Conservation (phyloP, 768 basidiomycete genomes). For the Auriculariales sp. region DNA sequence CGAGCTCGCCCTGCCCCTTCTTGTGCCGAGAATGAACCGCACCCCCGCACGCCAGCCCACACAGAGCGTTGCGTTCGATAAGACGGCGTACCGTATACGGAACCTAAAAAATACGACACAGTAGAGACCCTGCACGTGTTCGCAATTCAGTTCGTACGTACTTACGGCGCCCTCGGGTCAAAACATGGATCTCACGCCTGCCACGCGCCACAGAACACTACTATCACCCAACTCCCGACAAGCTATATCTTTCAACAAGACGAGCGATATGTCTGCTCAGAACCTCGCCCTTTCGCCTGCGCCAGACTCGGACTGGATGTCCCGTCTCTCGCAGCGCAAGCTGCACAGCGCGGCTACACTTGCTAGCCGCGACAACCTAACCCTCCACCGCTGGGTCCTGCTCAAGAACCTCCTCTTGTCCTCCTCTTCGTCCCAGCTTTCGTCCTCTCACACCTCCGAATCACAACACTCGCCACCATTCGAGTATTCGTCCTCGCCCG, state of each 20-base stretch:
- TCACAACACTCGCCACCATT: slow-evolving; percentile 24
- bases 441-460: slow-evolving; percentile 14
- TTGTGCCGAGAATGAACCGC: too few species aligned
- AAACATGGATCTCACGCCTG: background rate
- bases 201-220: background rate
- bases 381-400: slow-evolving; percentile 76
- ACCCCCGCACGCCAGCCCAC: too few species aligned
- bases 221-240: background rate
- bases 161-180: background rate
- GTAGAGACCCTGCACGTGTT: too few species aligned
- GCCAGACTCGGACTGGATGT: slow-evolving; percentile 60
- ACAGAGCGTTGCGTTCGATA: too few species aligned
- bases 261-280: slow-evolving; percentile 32
- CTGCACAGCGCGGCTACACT: slow-evolving; percentile 14
- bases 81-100: slow-evolving; percentile 69
- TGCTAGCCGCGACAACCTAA: slow-evolving; percentile 56
- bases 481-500: slow-evolving; percentile 32
- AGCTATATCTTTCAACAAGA: slow-evolving; percentile 21
- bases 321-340: slow-evolving; percentile 30
- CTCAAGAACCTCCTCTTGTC: slow-evolving; percentile 46
- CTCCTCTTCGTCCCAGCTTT: slow-evolving; percentile 26
- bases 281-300: slow-evolving; percentile 21
- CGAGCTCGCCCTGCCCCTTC: too few species aligned
- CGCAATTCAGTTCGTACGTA: background rate
- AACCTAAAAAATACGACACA: too few species aligned